Percentiles rank a stretch among this genome's conserved stretches.
Evolutionary conservation across 495 filamentous ascomycete genomes (phyloP).

Genomic region (Neurospora discreta): DNA sequence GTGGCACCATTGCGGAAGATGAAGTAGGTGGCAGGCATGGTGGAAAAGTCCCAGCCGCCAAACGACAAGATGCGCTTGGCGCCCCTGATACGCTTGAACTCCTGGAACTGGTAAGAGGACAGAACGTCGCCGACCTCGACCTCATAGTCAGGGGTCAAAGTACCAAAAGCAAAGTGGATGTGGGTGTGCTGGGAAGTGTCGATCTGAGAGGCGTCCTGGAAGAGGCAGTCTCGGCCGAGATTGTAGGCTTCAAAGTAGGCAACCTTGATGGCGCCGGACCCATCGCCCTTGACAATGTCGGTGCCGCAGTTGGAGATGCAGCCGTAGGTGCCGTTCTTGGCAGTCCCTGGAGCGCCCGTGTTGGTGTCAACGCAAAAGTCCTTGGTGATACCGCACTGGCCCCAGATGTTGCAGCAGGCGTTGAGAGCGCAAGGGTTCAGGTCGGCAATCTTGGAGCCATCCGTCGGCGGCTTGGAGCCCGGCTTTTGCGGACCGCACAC

Average conservation of each 20-base stretch:
- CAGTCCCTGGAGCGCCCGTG: conserved; percentile 25
- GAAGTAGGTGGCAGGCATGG: conserved; percentile 10
- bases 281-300: conserved; percentile 8
- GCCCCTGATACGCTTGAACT: conserved; percentile 12
- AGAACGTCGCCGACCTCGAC: conserved; percentile 8
- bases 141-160: conserved; percentile 8
- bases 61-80: conserved; percentile 21
- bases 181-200: conserved; percentile 15
- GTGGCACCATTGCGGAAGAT: conserved; percentile 15
- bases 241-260: conserved; percentile 25
- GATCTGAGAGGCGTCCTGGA: conserved; percentile 6
- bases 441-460: conserved; percentile 1
- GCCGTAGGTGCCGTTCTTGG: conserved; percentile 20
- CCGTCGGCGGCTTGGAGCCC: not conserved
- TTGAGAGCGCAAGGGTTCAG: conserved; percentile 7
- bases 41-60: conserved; percentile 21
- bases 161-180: conserved; percentile 17
- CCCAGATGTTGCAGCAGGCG: conserved; percentile 18
- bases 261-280: conserved; percentile 7
- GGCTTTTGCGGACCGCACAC: conserved; percentile 21
- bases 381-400: conserved; percentile 32
- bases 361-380: conserved; percentile 33
- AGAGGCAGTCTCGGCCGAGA: conserved; percentile 16
- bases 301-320: conserved; percentile 38
- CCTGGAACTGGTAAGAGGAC: conserved; percentile 9